Conservation (phyloP, 495 filamentous ascomycete genomes). For the Zalerion maritima region DNA sequence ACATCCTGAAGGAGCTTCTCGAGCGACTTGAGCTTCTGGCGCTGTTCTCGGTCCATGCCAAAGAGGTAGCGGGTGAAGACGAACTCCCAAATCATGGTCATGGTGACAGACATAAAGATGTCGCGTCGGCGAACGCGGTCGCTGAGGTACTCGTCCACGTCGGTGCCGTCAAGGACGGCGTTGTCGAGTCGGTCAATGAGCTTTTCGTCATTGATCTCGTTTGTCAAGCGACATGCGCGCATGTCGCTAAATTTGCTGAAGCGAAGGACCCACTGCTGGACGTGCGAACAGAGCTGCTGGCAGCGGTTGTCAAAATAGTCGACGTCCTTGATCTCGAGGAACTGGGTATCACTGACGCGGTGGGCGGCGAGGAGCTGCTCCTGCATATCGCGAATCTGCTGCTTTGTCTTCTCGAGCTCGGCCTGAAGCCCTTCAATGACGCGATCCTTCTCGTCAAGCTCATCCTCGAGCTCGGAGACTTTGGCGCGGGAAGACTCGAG, state of each 20-base stretch:
- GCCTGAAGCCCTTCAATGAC: conserved; percentile 63
- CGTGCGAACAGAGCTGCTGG: conserved; percentile 81
- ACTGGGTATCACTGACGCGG: conserved; percentile 50
- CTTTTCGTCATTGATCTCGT: conserved; percentile 73
- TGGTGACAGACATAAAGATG: conserved; percentile 92
- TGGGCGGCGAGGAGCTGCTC: conserved; percentile 61
- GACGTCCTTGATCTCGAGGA: conserved; percentile 70
- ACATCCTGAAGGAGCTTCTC: conserved; percentile 85
- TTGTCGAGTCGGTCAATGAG: conserved; percentile 86
- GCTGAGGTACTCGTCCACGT: conserved; percentile 69
- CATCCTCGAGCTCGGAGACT: conserved; percentile 40
- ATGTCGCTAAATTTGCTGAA: conserved; percentile 95
- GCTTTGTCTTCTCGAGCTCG: conserved; percentile 62
- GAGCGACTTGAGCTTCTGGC: conserved; percentile 86
- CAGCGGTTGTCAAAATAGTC: conserved; percentile 93
- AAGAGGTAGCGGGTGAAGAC: conserved; percentile 96
- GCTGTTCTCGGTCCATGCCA: conserved; percentile 92
- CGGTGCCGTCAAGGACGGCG: conserved; percentile 80
- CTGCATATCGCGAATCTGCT: conserved; percentile 69
- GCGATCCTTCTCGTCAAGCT: conserved; percentile 66
- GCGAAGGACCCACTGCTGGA: conserved; percentile 89
- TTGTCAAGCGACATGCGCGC: conserved; percentile 63
- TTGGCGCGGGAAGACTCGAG: conserved; percentile 46
- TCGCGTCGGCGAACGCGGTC: conserved; percentile 78
- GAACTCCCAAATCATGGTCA: conserved; percentile 97